A percentile compares a stretch with the other conserved stretches of the same genome.
Conservation (phyloP, 345 rosid species). For the Gossypium longicalyx region DNA sequence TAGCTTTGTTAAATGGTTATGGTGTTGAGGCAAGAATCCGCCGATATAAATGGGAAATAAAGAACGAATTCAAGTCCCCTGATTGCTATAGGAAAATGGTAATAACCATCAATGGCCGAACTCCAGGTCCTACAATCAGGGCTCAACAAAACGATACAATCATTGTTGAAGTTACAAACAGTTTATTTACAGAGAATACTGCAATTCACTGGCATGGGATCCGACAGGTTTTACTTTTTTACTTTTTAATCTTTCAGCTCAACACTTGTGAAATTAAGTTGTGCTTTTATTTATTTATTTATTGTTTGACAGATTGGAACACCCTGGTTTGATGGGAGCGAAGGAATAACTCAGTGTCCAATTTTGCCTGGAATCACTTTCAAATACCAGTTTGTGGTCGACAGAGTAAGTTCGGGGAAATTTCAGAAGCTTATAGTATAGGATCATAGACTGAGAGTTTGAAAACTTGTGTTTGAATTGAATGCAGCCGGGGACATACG, state of each 20-base stretch:
- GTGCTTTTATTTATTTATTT: neutral
- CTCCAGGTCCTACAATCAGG: constrained; percentile 61
- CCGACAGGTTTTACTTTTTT: neutral
- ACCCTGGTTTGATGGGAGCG: constrained; percentile 74
- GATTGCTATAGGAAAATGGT: constrained; percentile 59
- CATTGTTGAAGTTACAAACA: constrained; percentile 64
- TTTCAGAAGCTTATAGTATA: neutral
- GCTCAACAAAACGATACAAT: constrained; percentile 64
- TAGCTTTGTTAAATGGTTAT: neutral
- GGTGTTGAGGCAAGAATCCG: constrained; percentile 31
- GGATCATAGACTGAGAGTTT: neutral
- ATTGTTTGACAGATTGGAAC: constrained; percentile 42
- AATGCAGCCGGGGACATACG: constrained; percentile 59
- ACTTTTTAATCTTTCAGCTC: neutral
- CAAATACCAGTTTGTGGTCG: constrained; percentile 57
- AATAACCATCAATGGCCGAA: constrained; percentile 55
- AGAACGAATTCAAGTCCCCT: constrained; percentile 60
- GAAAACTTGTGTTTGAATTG: neutral
- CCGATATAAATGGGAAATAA: constrained; percentile 55
- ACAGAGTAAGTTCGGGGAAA: constrained; percentile 35
- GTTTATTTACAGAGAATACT: constrained; percentile 48
- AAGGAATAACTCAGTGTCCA: constrained; percentile 75
- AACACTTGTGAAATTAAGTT: neutral
- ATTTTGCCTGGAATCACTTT: constrained; percentile 62
- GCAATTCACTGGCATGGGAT: constrained; percentile 13